Evolutionary conservation across 352 stramenopile genomes (phyloP).

Genomic region (Phytopythium cucurbitacearum): DNA sequence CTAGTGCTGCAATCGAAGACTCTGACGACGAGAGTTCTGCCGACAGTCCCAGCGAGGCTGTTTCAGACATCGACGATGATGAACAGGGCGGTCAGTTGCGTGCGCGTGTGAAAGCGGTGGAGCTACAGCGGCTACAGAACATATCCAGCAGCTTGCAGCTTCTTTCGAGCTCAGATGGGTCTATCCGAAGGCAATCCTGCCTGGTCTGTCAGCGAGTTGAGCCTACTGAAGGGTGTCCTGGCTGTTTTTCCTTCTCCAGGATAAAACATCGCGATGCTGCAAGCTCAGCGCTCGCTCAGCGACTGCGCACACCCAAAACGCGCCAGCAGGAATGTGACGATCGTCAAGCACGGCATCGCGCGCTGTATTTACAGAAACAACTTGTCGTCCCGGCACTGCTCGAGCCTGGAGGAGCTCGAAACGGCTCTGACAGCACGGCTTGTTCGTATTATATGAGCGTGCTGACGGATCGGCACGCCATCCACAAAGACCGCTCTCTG

Average conservation of each 20-base stretch:
- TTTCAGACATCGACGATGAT: conserved; percentile 12
- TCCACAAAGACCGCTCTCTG: conserved; percentile 55
- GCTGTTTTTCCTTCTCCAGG: conserved; percentile 58
- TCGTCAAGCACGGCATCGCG: conserved; percentile 28
- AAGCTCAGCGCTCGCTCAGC: conserved; percentile 29
- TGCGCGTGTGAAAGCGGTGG: background rate
- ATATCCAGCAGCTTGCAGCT: background rate
- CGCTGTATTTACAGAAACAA: conserved; percentile 32
- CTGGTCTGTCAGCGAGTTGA: conserved; percentile 29
- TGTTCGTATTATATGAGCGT: conserved; percentile 44
- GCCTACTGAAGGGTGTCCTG: conserved; percentile 45
- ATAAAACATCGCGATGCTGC: conserved; percentile 28
- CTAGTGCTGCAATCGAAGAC: conserved; percentile 27
- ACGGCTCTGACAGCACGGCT: background rate
- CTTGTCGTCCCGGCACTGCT: conserved; percentile 35
- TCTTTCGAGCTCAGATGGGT: no score
- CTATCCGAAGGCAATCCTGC: conserved; percentile 7
- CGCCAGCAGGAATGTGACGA: conserved; percentile 42
- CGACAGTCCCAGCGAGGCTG: background rate
- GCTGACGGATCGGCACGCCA: conserved; percentile 40
- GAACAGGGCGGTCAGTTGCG: conserved; percentile 1
- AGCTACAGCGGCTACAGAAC: background rate
- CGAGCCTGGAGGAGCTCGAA: background rate
- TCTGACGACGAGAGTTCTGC: conserved; percentile 11
- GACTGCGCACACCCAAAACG: conserved; percentile 53